These are phyloP conservation scores for Neopestalotiopsis clavispora DNA, from an alignment of 2,329 filamentous ascomycete species.

Conservation along the genomic window DNA sequence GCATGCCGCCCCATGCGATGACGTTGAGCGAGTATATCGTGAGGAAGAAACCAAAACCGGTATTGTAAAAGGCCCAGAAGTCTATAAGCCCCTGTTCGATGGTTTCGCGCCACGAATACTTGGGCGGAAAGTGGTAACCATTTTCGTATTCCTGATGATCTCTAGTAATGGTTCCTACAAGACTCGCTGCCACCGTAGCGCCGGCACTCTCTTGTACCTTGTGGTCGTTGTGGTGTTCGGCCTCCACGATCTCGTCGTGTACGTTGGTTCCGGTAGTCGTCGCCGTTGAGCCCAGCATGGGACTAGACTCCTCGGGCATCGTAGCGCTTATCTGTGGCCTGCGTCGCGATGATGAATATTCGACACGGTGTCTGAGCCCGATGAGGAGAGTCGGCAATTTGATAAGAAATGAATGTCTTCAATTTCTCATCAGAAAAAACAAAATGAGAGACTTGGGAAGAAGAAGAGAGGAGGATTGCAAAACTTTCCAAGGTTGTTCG, in stretches of 20 bases:
- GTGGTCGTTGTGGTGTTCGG: slow-evolving; percentile 13
- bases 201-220: slow-evolving; percentile 28
- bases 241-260: slow-evolving; percentile 1
- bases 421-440: not conserved
- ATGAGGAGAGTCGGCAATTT: not conserved
- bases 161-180: slow-evolving; percentile 30
- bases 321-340: not conserved
- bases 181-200: slow-evolving; percentile 36
- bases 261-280: not conserved
- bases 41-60: slow-evolving; percentile 76
- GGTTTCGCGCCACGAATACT: slow-evolving; percentile 63
- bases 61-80: slow-evolving; percentile 76
- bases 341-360: not conserved
- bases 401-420: not conserved
- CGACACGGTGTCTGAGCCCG: not conserved
- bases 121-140: slow-evolving; percentile 69
- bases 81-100: slow-evolving; percentile 61
- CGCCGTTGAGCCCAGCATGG: not conserved
- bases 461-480: slow-evolving; percentile 1
- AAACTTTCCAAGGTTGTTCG: not conserved
- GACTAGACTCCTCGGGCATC: slow-evolving; percentile 8
- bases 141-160: slow-evolving; percentile 53
- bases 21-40: slow-evolving; percentile 82
- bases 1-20: slow-evolving; percentile 89
- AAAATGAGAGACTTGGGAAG: not conserved